Evolutionary conservation across 2,329 filamentous ascomycete species (phyloP).

Genomic region (Venturia pyrina): DNA sequence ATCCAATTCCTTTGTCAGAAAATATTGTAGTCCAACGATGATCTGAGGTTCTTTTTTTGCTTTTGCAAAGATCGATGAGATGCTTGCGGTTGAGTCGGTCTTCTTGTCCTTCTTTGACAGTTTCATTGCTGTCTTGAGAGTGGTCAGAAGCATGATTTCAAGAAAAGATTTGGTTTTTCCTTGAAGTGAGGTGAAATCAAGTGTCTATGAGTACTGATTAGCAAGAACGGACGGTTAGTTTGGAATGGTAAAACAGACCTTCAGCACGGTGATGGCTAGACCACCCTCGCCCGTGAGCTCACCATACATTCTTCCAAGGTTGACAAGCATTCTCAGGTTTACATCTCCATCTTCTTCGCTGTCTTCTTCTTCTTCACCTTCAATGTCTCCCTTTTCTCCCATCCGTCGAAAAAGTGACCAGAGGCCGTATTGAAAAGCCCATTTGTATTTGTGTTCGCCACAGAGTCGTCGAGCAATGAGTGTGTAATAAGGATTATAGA

Average conservation of each 20-base stretch:
- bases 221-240: background rate
- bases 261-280: slow-evolving; percentile 47
- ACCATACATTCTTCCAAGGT: slow-evolving; percentile 58
- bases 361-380: slow-evolving; percentile 46
- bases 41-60: slow-evolving; percentile 57
- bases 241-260: slow-evolving; percentile 24
- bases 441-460: slow-evolving; percentile 61
- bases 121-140: slow-evolving; percentile 40
- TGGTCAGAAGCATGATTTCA: slow-evolving; percentile 67
- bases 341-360: slow-evolving; percentile 42
- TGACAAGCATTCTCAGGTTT: slow-evolving; percentile 51
- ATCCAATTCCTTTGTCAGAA: slow-evolving; percentile 50
- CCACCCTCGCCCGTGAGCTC: slow-evolving; percentile 50
- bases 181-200: slow-evolving; percentile 72
- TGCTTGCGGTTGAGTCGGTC: slow-evolving; percentile 19
- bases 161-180: slow-evolving; percentile 67
- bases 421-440: slow-evolving; percentile 77
- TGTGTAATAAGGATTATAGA: slow-evolving; percentile 90
- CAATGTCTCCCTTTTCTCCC: slow-evolving; percentile 62
- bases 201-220: slow-evolving; percentile 34
- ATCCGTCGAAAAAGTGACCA: slow-evolving; percentile 79
- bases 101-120: background rate
- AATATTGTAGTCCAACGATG: slow-evolving; percentile 65
- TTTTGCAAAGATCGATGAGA: slow-evolving; percentile 58
- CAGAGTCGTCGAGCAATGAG: slow-evolving; percentile 74